A percentile compares a stretch with the other conserved stretches of the same genome.
Evolutionary conservation across 441 rosid genomes (phyloP).

Genomic region (Arabidopsis hybrid): DNA sequence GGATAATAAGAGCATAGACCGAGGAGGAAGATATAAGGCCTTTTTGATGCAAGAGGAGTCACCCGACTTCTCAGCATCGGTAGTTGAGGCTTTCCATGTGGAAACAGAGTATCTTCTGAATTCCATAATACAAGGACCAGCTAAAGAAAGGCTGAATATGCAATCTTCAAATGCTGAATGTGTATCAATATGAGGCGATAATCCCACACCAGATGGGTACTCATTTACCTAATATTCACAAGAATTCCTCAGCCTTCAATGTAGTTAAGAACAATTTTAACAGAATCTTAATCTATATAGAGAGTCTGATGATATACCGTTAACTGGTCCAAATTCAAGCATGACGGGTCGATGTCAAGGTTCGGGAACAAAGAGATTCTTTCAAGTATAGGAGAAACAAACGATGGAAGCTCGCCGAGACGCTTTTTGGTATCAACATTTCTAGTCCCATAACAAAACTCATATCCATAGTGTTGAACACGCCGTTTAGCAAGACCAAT

Average conservation of each 20-base stretch:
- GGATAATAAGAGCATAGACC: conserved; percentile 86
- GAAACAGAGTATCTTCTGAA: conserved; percentile 77
- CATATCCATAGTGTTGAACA: conserved; percentile 97
- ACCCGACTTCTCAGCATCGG: conserved; percentile 48
- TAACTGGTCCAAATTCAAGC: conserved; percentile 71
- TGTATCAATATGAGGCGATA: conserved; percentile 97
- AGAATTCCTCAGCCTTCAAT: conserved; percentile 41
- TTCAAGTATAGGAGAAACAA: conserved; percentile 65
- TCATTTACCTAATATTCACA: conserved; percentile 76
- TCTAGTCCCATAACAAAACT: conserved; percentile 81
- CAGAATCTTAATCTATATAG: conserved; percentile 5
- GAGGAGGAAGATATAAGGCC: conserved; percentile 86
- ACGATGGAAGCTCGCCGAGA: conserved; percentile 82
- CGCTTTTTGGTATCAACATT: conserved; percentile 70
- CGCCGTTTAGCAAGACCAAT: conserved; percentile 78
- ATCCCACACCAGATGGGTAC: conserved; percentile 93
- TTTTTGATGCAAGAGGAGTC: conserved; percentile 55
- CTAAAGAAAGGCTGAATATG: conserved; percentile 93
- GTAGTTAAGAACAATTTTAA: conserved; percentile 8
- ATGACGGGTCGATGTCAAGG: conserved; percentile 45
- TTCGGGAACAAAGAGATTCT: conserved; percentile 60
- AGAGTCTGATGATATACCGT: conserved; percentile 58
- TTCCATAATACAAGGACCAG: conserved; percentile 98
- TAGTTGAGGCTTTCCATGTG: conserved; percentile 52
- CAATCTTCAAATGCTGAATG: conserved; percentile 95